Evolutionary conservation across 371 early-diverging fungal genomes (phyloP).

Genomic region (Haplosporangium sp.): DNA sequence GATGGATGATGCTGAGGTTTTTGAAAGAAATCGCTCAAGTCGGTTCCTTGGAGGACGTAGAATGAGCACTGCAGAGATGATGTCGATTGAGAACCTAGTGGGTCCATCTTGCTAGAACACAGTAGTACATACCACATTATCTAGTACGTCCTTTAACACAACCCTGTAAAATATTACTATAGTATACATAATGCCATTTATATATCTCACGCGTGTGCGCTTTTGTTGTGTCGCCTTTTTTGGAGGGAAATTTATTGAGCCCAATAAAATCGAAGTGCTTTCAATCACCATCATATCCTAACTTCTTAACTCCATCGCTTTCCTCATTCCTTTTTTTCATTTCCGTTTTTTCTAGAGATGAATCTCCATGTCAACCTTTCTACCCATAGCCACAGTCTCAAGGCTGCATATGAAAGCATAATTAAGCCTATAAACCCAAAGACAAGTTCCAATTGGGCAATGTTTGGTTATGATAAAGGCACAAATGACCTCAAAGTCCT

Average conservation of each 20-base stretch:
- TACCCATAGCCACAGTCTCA: conserved; percentile 69
- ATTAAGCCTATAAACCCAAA: conserved; percentile 58
- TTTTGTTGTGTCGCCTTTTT: too few relatives aligned
- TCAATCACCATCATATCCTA: too few relatives aligned
- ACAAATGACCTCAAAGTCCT: conserved; percentile 85
- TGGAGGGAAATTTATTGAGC: too few relatives aligned
- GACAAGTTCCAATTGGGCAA: conserved; percentile 75
- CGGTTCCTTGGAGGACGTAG: conserved; percentile 5
- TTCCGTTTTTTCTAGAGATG: conserved; percentile 46
- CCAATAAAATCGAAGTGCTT: too few relatives aligned
- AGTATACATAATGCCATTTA: too few relatives aligned
- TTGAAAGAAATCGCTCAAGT: background rate
- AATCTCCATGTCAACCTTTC: conserved; percentile 76
- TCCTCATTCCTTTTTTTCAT: background rate
- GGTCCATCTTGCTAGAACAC: conserved; percentile 5
- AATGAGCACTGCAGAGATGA: conserved; percentile 24
- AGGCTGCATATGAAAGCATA: conserved; percentile 75
- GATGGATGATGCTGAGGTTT: conserved; percentile 4
- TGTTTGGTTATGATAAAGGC: conserved; percentile 88
- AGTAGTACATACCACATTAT: background rate
- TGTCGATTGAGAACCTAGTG: conserved; percentile 33
- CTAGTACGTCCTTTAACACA: too few relatives aligned
- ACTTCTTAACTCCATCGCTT: background rate
- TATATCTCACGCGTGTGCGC: too few relatives aligned
- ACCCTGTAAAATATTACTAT: too few relatives aligned